Conservation (phyloP, 352 stramenopile species). For the Peronospora tabacina region DNA sequence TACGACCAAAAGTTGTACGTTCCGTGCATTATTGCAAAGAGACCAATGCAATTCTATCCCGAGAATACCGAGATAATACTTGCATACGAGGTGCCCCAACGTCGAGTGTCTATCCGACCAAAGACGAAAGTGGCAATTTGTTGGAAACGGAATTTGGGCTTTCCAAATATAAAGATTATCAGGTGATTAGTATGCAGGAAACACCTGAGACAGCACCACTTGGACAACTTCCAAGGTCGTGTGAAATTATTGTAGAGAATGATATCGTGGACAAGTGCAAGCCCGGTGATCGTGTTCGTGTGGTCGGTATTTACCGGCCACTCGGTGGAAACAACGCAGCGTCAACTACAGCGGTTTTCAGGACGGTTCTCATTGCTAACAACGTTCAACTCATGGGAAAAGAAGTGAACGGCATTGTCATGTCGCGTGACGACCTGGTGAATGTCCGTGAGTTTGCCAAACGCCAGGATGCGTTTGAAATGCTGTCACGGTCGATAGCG, state of each 20-base stretch:
- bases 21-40: conserved; percentile 97
- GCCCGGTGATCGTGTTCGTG: conserved; percentile 93
- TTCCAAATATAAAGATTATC: conserved; percentile 98
- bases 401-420: conserved; percentile 90
- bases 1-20: conserved; percentile 96
- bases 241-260: conserved; percentile 97
- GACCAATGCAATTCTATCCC: conserved; percentile 88
- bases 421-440: conserved; percentile 86
- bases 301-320: conserved; percentile 93
- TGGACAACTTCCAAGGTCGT: conserved; percentile 94
- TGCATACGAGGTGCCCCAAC: conserved; percentile 88
- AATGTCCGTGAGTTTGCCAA: conserved; percentile 92
- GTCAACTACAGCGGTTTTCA: conserved; percentile 88
- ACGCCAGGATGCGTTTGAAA: conserved; percentile 83
- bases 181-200: conserved; percentile 88
- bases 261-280: conserved; percentile 99
- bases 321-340: conserved; percentile 75
- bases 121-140: conserved; percentile 93
- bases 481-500: conserved; percentile 92
- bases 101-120: conserved; percentile 90
- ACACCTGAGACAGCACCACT: conserved; percentile 91
- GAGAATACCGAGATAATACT: conserved; percentile 96
- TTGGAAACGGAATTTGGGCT: conserved; percentile 98
- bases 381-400: conserved; percentile 93
- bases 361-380: conserved; percentile 94